Evolutionary conservation across 2,329 filamentous ascomycete species (phyloP), one percentile per base, ranked within the genome.

Genomic region (Escovopsis sp.): DNA sequence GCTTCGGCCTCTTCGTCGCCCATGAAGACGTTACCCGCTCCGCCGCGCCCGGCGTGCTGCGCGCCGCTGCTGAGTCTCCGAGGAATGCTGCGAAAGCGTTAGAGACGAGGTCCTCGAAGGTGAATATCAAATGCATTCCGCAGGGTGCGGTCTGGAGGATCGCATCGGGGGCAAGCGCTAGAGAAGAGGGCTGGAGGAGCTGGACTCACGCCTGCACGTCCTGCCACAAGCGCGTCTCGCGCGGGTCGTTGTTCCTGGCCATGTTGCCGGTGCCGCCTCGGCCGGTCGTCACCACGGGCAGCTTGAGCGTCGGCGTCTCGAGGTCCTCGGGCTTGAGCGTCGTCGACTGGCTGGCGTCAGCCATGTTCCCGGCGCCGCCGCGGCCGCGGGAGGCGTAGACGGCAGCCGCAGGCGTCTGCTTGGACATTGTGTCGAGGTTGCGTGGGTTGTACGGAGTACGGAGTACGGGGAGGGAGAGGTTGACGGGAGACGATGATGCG

Each of bases 221-320:
- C 61, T 96, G 89, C 35, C 79, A 79, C 42, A 76, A 70, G 48
- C 88, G 81, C 31, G 88, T 85, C 57, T 84, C 76, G 35, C 69
- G 64, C 4, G 80, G 76, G 52, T 91, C 81, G 47, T 76, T 76
- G 56, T 81, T 79, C 50, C 64, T 67, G 38, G 82, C 78, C 81
- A 94, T 94, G 67, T 94, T 94, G 45, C 87, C 87, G 5, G 75
- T 79, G 46, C 88, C 88, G 43, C 88, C 88, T 40, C 88, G 83
- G 43, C 88, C 88, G 3, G 88, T 95, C 15, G 88, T 94, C 56
- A 89, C 87, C 49, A 84, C 70, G n/a, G 82, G 66, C 37, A 74
- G 74, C 65, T 93, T 94, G 57, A 96, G 75, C 11, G 76, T 82
- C 1, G 88, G 88, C 1, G 87, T 94, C 53, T 80, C 67, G 48